Evolutionary conservation across 371 early-diverging fungal species (phyloP).

Genomic region (Mortierella sp.): DNA sequence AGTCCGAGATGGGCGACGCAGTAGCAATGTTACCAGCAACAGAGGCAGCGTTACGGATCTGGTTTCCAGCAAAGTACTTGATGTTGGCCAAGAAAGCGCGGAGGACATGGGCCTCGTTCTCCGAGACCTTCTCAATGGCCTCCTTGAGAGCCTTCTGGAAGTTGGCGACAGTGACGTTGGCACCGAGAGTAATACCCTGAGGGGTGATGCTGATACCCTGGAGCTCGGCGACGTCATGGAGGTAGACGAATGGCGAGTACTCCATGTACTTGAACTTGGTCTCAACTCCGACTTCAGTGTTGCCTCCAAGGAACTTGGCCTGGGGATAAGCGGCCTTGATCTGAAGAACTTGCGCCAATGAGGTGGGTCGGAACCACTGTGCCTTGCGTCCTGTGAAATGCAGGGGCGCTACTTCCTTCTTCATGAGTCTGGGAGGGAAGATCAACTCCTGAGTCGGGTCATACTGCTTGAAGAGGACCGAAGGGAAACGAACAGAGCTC

Average conservation of each 20-base stretch:
- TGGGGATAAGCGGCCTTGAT: conserved; percentile 66
- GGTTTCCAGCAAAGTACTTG: conserved; percentile 79
- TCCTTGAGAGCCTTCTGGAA: conserved; percentile 60
- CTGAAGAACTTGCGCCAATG: conserved; percentile 63
- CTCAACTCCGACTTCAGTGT: conserved; percentile 82
- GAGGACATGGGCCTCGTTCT: conserved; percentile 55
- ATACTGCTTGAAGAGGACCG: conserved; percentile 60
- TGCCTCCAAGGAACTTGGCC: conserved; percentile 81
- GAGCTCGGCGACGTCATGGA: conserved; percentile 73
- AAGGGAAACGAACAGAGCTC: conserved; percentile 51
- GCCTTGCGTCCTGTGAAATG: conserved; percentile 53
- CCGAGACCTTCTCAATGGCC: conserved; percentile 44
- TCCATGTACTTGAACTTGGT: conserved; percentile 72
- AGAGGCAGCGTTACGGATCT: conserved; percentile 84
- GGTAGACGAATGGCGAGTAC: conserved; percentile 70
- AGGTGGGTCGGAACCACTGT: conserved; percentile 74
- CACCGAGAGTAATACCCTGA: conserved; percentile 67
- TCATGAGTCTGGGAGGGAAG: conserved; percentile 67
- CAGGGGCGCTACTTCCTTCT: conserved; percentile 56
- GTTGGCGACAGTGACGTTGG: conserved; percentile 61
- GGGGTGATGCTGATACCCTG: conserved; percentile 54
- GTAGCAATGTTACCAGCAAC: conserved; percentile 85
- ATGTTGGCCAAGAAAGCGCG: conserved; percentile 75
- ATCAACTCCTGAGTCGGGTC: conserved; percentile 68
- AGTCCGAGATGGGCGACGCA: conserved; percentile 83